Conservation (phyloP, 805 yeast species). For the Sungouiella blattae region DNA sequence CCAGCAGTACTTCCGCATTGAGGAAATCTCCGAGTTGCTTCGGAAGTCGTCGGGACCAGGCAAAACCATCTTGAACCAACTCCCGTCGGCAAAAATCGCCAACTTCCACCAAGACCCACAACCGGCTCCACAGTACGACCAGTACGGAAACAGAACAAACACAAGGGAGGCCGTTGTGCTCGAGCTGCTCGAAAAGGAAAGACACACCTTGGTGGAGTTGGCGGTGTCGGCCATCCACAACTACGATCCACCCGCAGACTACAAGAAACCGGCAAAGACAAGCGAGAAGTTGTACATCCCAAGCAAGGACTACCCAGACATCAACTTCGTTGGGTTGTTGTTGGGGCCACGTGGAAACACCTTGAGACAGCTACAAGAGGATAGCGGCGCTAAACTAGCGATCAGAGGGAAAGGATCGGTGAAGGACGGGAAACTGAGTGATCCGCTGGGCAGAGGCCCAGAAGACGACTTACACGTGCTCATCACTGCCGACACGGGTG, state of each 20-base stretch:
- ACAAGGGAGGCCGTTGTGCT: conserved; percentile 68
- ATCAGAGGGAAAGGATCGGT: conserved; percentile 96
- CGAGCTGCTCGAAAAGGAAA: conserved; percentile 61
- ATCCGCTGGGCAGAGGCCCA: conserved; percentile 14
- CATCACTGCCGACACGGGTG: conserved; percentile 78
- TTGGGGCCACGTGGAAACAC: conserved; percentile 97
- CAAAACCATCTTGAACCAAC: conserved; percentile 39
- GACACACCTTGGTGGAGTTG: conserved; percentile 71
- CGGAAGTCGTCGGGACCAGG: conserved; percentile 25
- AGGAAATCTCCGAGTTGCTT: conserved; percentile 69
- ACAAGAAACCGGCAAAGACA: conserved; percentile 63
- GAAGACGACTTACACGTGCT: conserved; percentile 84
- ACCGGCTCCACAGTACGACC: conserved; percentile 90
- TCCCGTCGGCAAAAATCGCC: conserved; percentile 42
- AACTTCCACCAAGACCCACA: conserved; percentile 62
- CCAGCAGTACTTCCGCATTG: conserved; percentile 66
- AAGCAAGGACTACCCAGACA: conserved; percentile 79
- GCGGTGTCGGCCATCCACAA: conserved; percentile 72
- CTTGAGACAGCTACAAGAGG: conserved; percentile 69
- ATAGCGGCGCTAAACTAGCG: conserved; percentile 85
- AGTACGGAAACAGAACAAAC: conserved; percentile 76
- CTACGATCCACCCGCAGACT: conserved; percentile 77
- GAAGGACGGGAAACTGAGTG: conserved; percentile 70
- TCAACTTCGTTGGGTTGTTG: conserved; percentile 86
- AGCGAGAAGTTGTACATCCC: conserved; percentile 84